phyloP scores from a whole-genome alignment of 2,329 filamentous ascomycete species.

The Tolypocladium endophyticum region DNA sequence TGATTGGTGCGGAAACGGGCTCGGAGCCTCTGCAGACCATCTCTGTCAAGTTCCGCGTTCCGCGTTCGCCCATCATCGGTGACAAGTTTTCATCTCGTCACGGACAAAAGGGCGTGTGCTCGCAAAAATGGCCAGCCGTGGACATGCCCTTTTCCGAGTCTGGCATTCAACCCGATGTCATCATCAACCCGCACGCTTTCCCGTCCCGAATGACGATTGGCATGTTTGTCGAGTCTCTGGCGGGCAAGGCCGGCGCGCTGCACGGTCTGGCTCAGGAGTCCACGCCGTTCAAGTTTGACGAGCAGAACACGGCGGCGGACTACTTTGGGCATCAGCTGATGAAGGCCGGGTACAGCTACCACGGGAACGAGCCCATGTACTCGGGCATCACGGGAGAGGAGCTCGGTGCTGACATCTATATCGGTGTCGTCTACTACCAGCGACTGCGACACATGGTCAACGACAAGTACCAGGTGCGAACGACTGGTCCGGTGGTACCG shows the following conservation, averaged over 20 bases:
- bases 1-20: constrained; percentile 78
- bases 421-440: constrained; percentile 97
- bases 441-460: constrained; percentile 98
- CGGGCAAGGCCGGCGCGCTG: constrained; percentile 86
- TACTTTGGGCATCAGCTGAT: constrained; percentile 94
- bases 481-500: constrained; percentile 82
- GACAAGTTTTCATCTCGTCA: constrained; percentile 99
- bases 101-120: constrained; percentile 94
- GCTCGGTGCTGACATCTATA: constrained; percentile 88
- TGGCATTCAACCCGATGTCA: constrained; percentile 92
- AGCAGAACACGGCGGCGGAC: constrained; percentile 83
- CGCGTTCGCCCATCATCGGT: constrained; percentile 83
- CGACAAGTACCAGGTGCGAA: constrained; percentile 97
- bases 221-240: constrained; percentile 96
- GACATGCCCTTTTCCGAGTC: constrained; percentile 97
- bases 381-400: constrained; percentile 93
- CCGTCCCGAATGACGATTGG: constrained; percentile 99
- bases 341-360: constrained; percentile 94
- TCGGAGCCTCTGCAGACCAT: constrained; percentile 77
- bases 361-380: constrained; percentile 98
- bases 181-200: constrained; percentile 99
- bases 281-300: constrained; percentile 90
- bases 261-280: constrained; percentile 95
- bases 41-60: constrained; percentile 86
- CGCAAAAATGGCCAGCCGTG: constrained; percentile 85